These are phyloP conservation scores for Pelagomonas calceolata DNA, from an alignment of 108 stramenopile species.

Conservation along the genomic window DNA sequence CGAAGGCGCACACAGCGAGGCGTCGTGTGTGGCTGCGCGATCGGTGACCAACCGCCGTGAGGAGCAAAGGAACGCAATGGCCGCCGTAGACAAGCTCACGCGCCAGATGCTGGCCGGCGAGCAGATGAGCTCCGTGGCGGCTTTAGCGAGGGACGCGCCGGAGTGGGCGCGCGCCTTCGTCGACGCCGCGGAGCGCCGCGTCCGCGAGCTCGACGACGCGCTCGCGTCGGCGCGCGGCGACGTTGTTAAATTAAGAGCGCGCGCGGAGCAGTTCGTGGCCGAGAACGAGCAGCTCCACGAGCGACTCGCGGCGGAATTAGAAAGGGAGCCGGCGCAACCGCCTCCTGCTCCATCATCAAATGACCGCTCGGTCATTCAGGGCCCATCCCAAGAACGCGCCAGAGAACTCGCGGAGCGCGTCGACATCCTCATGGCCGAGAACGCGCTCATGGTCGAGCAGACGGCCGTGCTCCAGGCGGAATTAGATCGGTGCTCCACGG, in stretches of 20 bases:
- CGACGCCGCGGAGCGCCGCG: not conserved
- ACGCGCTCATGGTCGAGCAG: not conserved
- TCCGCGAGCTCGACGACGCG: not conserved
- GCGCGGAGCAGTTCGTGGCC: not conserved
- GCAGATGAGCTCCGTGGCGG: not conserved
- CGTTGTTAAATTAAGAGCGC: not conserved
- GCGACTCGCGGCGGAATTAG: not conserved
- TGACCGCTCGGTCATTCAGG: too few relatives aligned
- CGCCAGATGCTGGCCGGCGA: not conserved
- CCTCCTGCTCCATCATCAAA: too few relatives aligned
- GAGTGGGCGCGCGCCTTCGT: not conserved
- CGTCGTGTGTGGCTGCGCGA: too few relatives aligned
- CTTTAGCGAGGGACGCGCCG: not conserved
- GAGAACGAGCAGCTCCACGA: not conserved
- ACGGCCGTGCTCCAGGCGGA: not conserved
- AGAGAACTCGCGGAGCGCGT: not conserved
- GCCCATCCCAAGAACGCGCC: not conserved
- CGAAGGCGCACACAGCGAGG: too few relatives aligned
- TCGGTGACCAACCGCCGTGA: too few relatives aligned
- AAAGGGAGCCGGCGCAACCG: too few relatives aligned
- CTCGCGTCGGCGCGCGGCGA: not conserved
- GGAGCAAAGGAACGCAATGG: too few relatives aligned
- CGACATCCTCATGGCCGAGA: not conserved
- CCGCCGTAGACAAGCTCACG: not conserved
- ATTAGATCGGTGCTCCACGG: not conserved